Evolutionary conservation across 345 rosid genomes (phyloP), one percentile per base, ranked within the genome.

Genomic region (Mallotus nudiflorus): DNA sequence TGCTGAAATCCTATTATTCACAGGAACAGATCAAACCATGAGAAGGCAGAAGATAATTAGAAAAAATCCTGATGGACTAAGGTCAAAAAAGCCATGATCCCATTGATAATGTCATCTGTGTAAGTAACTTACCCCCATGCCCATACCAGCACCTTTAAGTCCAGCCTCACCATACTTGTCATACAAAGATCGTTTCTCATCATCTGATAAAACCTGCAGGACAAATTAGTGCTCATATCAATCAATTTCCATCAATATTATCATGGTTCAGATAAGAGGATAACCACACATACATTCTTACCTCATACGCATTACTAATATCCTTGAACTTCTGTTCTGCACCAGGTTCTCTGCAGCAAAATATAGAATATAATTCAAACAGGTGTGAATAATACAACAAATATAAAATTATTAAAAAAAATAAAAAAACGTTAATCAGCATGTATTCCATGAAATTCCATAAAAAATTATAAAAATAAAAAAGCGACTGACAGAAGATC

Each of bases 261-360:
- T 46, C 2, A 44, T 31, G 37, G 66, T 39, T 31, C 62, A 45
- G 62, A 56, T 72, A 46, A 66, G 19, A 68, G 9, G 50, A 62
- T 57, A 52, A 78, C 28, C 55, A 52, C 42, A 67, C 52, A 54
- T 46, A 42, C 52, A 71, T n/a, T 52, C 73, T 78, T 67, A 91
- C 99, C 97, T 96, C 99, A 28, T 96, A 96, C 11, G 98, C 99
- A 78, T 96, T 96, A 65, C 99, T 91, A 74, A 96, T 96, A 50
- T 96, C 97, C 90, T 92, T 96, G 77, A 96, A 92, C 75, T 91
- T 92, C 80, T 85, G 85, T 73, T 96, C 99, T 42, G 98, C 97
- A 16, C 87, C 93, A 35, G 97, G 72, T 11, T 96, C 98, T 79
- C 99, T 96, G 88, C 77, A 75, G 58, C 65, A 72, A 31, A 58